These are phyloP conservation scores for Antonospora locustae DNA, from an alignment of 371 early-diverging fungal species.

Conservation along the genomic window DNA sequence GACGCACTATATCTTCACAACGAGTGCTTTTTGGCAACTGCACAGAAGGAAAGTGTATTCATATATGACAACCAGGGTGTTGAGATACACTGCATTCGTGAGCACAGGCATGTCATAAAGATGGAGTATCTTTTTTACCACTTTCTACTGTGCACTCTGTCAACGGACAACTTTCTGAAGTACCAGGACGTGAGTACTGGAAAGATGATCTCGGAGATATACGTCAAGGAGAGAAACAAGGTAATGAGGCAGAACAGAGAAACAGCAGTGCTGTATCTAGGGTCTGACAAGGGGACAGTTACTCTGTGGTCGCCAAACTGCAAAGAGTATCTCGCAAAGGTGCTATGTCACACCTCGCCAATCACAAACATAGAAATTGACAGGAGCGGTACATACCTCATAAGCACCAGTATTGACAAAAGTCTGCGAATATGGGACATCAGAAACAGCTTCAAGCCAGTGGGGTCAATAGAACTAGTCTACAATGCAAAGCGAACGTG, in stretches of 20 bases:
- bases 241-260: slow-evolving; percentile 65
- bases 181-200: slow-evolving; percentile 94
- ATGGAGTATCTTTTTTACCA: slow-evolving; percentile 88
- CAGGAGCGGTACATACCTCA: slow-evolving; percentile 69
- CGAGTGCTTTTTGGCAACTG: slow-evolving; percentile 82
- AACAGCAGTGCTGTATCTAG: slow-evolving; percentile 77
- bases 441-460: slow-evolving; percentile 59
- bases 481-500: slow-evolving; percentile 60
- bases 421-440: slow-evolving; percentile 85
- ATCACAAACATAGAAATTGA: slow-evolving; percentile 72
- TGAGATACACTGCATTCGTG: slow-evolving; percentile 75
- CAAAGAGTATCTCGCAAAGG: slow-evolving; percentile 69
- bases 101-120: slow-evolving; percentile 64
- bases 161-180: slow-evolving; percentile 58
- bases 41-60: slow-evolving; percentile 81
- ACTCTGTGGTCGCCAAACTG: slow-evolving; percentile 78
- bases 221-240: slow-evolving; percentile 25
- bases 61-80: slow-evolving; percentile 81
- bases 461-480: slow-evolving; percentile 64
- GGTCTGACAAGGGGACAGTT: slow-evolving; percentile 77
- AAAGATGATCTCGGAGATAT: slow-evolving; percentile 62
- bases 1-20: slow-evolving; percentile 71
- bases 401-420: slow-evolving; percentile 74
- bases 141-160: slow-evolving; percentile 69
- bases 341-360: slow-evolving; percentile 74